A percentile compares a stretch with the other conserved stretches of the same genome.
phyloP scores from a whole-genome alignment of 1,284 basidiomycete species.

The Rhodotorula sp. region DNA sequence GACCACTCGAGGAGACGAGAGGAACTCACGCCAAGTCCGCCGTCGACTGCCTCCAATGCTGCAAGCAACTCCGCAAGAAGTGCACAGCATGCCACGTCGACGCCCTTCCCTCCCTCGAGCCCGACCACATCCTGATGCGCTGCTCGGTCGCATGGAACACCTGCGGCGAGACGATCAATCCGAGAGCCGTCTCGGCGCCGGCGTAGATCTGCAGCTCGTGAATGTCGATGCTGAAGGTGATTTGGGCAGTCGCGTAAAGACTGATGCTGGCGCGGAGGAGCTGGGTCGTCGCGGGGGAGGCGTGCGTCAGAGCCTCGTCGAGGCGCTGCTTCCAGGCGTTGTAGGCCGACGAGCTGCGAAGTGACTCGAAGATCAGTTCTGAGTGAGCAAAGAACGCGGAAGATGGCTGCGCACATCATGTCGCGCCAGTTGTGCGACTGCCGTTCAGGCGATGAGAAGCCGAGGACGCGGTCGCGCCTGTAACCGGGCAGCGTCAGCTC shows the following conservation, averaged over 20 bases:
- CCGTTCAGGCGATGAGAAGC: constrained; percentile 41
- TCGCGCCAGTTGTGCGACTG: constrained; percentile 41
- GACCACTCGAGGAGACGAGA: neutral
- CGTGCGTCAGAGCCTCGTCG: constrained; percentile 38
- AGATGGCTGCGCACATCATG: constrained; percentile 34
- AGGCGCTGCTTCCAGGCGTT: constrained; percentile 44
- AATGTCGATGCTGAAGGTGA: constrained; percentile 43
- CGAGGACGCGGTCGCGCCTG: constrained; percentile 41
- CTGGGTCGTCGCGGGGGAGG: constrained; percentile 35
- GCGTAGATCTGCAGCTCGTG: constrained; percentile 44
- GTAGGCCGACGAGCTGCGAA: constrained; percentile 37
- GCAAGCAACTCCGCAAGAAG: constrained; percentile 38
- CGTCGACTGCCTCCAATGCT: constrained; percentile 35
- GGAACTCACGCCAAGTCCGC: constrained; percentile 33
- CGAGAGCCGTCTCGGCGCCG: constrained; percentile 38
- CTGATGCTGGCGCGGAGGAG: constrained; percentile 42
- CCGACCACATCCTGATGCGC: constrained; percentile 32
- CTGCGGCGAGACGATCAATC: constrained; percentile 37
- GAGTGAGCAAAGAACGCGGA: too few relatives aligned
- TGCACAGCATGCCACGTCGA: constrained; percentile 43
- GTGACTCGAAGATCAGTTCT: neutral
- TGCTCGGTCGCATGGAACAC: constrained; percentile 31
- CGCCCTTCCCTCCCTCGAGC: constrained; percentile 36
- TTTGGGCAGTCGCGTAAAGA: constrained; percentile 43
- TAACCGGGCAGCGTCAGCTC: rapidly evolving